Evolutionary conservation across 2,329 filamentous ascomycete species (phyloP).

Genomic region (Albifimbria verrucaria): DNA sequence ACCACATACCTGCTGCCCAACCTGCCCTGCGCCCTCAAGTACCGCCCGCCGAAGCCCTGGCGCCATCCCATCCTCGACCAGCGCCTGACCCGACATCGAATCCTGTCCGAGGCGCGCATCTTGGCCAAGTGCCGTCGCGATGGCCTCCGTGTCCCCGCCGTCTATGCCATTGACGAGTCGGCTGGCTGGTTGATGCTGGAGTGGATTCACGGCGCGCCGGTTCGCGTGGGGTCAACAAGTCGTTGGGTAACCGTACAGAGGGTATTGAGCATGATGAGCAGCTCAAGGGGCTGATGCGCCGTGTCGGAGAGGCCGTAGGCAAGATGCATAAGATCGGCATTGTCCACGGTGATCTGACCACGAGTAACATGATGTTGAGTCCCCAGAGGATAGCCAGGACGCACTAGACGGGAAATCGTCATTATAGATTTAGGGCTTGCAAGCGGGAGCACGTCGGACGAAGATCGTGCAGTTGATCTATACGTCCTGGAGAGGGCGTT

Average conservation of each 20-base stretch:
- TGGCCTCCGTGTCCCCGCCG: slow-evolving; percentile 76
- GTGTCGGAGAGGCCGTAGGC: slow-evolving; percentile 70
- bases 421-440: slow-evolving; percentile 95
- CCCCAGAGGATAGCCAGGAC: slow-evolving; percentile 17
- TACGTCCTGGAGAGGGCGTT: slow-evolving; percentile 96
- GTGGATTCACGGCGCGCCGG: slow-evolving; percentile 73
- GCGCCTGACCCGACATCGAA: slow-evolving; percentile 80
- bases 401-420: slow-evolving; percentile 70
- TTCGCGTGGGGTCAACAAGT: slow-evolving; percentile 69
- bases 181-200: slow-evolving; percentile 78
- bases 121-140: slow-evolving; percentile 75
- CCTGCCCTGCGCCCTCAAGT: slow-evolving; percentile 77
- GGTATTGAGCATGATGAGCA: slow-evolving; percentile 41
- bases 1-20: slow-evolving; percentile 71
- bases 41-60: slow-evolving; percentile 88
- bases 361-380: slow-evolving; percentile 89
- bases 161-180: slow-evolving; percentile 65
- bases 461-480: slow-evolving; percentile 92
- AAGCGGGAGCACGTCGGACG: slow-evolving; percentile 74
- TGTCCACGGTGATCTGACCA: slow-evolving; percentile 93
- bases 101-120: slow-evolving; percentile 85
- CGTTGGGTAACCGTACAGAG: slow-evolving; percentile 51
- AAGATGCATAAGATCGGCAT: slow-evolving; percentile 79
- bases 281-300: slow-evolving; percentile 61
- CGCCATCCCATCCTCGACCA: slow-evolving; percentile 86